phyloP scores from a whole-genome alignment of 2,329 filamentous ascomycete genomes.

The Botrytis galanthina region DNA sequence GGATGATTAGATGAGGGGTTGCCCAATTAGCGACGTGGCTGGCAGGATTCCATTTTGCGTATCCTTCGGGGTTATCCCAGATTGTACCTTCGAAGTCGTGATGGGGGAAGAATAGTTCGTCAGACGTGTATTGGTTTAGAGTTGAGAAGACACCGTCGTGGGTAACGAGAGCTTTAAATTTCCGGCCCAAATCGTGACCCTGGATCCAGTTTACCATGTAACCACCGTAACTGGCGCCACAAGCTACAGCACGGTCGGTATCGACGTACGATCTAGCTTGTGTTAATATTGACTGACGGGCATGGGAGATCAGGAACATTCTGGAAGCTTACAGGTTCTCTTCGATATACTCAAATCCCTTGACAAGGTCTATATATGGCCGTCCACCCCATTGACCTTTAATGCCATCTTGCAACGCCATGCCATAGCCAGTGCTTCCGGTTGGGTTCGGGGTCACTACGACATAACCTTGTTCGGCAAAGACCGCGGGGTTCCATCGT shows the following conservation, averaged over 20 bases:
- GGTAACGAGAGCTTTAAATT: slow-evolving; percentile 84
- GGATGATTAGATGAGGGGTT: slow-evolving; percentile 86
- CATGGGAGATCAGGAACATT: background rate
- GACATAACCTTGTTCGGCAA: slow-evolving; percentile 84
- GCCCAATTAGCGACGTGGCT: slow-evolving; percentile 49
- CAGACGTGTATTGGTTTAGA: slow-evolving; percentile 60
- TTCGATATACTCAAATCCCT: slow-evolving; percentile 72
- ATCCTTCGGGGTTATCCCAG: slow-evolving; percentile 57
- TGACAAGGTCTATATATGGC: slow-evolving; percentile 79
- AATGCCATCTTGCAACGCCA: slow-evolving; percentile 74
- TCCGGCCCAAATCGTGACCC: slow-evolving; percentile 75
- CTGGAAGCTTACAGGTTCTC: slow-evolving; percentile 49
- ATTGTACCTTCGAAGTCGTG: slow-evolving; percentile 61
- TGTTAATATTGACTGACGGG: background rate
- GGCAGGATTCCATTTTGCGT: slow-evolving; percentile 69
- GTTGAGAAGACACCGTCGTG: slow-evolving; percentile 85
- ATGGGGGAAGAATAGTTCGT: slow-evolving; percentile 69
- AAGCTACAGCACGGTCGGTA: slow-evolving; percentile 64
- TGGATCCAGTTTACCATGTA: slow-evolving; percentile 92
- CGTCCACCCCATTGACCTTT: slow-evolving; percentile 77
- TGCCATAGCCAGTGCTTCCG: slow-evolving; percentile 79
- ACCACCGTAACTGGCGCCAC: slow-evolving; percentile 73
- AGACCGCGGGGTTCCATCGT: slow-evolving; percentile 82
- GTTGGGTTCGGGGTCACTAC: slow-evolving; percentile 81
- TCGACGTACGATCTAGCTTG: slow-evolving; percentile 55